A percentile compares a stretch with the other conserved stretches of the same genome.
These are phyloP conservation scores for Lentinula lateritia DNA, from an alignment of 768 basidiomycete species.

Conservation along the genomic window DNA sequence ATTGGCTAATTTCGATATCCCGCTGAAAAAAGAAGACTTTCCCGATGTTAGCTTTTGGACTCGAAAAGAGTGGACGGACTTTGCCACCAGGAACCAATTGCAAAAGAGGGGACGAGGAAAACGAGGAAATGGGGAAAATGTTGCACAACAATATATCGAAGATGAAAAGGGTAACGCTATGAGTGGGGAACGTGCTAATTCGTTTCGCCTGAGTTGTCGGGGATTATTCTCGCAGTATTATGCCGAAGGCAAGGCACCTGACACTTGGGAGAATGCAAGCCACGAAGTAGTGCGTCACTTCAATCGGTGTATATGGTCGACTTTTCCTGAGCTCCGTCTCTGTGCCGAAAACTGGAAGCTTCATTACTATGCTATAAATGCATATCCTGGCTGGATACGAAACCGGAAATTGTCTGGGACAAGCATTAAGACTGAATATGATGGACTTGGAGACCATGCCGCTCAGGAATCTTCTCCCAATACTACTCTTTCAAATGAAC, in stretches of 20 bases:
- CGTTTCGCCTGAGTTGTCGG: neutral
- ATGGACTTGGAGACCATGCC: too few species aligned
- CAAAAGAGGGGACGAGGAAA: neutral
- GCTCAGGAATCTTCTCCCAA: too few species aligned
- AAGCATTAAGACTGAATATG: too few species aligned
- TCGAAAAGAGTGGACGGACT: neutral
- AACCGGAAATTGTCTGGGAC: too few species aligned
- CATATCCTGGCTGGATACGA: slow-evolving; percentile 3
- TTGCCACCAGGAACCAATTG: neutral
- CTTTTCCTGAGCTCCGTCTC: slow-evolving; percentile 6
- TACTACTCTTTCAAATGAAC: too few species aligned
- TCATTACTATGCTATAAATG: neutral
- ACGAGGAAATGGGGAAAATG: neutral
- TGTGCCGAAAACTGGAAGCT: slow-evolving; percentile 8
- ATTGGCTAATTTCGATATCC: neutral
- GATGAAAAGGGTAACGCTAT: neutral
- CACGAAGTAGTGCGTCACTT: neutral
- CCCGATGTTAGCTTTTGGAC: neutral
- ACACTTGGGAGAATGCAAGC: neutral
- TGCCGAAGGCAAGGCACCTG: neutral
- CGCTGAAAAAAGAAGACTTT: neutral
- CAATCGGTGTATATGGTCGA: neutral
- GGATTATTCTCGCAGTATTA: neutral
- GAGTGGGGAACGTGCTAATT: neutral
- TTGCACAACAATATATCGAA: neutral